Percentiles rank a stretch among this genome's conserved stretches.
phyloP scores from a whole-genome alignment of 2,329 filamentous ascomycete genomes.

The Raffaelea albimanens region DNA sequence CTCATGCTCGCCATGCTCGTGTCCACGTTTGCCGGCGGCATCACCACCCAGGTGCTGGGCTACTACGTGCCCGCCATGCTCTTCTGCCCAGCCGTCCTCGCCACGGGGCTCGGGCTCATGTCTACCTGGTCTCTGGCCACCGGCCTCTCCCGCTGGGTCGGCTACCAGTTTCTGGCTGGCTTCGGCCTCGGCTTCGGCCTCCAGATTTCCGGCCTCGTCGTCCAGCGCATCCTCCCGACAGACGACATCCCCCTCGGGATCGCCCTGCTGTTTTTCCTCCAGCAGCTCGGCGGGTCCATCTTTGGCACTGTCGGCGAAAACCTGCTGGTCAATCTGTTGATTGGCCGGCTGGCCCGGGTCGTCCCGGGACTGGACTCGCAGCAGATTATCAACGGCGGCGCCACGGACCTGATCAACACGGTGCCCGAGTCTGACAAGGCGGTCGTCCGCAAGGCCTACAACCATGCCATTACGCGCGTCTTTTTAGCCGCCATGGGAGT shows the following conservation, averaged over 20 bases:
- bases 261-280: conserved; percentile 32
- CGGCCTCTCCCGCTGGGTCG: conserved; percentile 20
- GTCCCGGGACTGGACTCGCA: conserved; percentile 17
- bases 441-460: conserved; percentile 39
- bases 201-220: conserved; percentile 34
- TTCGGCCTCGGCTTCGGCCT: conserved; percentile 30
- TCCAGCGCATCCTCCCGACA: conserved; percentile 31
- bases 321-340: conserved; percentile 30
- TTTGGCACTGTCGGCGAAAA: conserved; percentile 34
- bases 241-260: conserved; percentile 31
- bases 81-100: conserved; percentile 24
- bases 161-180: conserved; percentile 34
- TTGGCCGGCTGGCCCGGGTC: conserved; percentile 18
- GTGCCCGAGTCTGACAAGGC: conserved; percentile 13
- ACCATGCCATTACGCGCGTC: conserved; percentile 45
- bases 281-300: conserved; percentile 34
- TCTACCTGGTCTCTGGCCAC: conserved; percentile 25
- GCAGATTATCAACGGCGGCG: conserved; percentile 8
- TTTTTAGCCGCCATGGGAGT: conserved; percentile 51
- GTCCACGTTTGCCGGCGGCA: conserved; percentile 27
- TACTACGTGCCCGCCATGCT: conserved; percentile 35
- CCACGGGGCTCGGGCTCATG: conserved; percentile 31
- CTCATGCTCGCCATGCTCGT: conserved; percentile 30
- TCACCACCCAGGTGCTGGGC: conserved; percentile 27
- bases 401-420: conserved; percentile 11